A percentile compares a stretch with the other conserved stretches of the same genome.
phyloP scores from a whole-genome alignment of 1,284 basidiomycete species.

The Sanguinoderma infundibulare region DNA sequence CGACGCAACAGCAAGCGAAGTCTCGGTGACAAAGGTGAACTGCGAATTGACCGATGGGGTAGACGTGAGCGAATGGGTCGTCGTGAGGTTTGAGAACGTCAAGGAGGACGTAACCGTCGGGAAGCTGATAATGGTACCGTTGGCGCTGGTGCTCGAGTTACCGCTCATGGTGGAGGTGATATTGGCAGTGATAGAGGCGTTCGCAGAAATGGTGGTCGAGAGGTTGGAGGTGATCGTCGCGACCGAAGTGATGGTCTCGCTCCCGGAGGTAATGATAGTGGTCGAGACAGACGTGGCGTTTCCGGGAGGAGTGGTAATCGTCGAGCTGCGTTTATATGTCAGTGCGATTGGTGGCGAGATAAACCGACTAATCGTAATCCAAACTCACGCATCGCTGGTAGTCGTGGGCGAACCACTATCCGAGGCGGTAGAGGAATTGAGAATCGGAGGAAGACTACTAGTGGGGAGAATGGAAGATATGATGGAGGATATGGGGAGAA shows the following conservation, averaged over 20 bases:
- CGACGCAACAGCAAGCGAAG: slow-evolving; percentile 27
- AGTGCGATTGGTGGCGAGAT: background rate
- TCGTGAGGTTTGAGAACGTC: slow-evolving; percentile 16
- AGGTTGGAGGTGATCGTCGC: background rate
- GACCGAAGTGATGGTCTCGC: slow-evolving; percentile 4
- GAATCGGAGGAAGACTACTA: no score
- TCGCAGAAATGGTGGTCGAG: slow-evolving; percentile 4
- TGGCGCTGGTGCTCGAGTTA: slow-evolving; percentile 1
- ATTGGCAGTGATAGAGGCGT: slow-evolving; percentile 8
- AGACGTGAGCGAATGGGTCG: slow-evolving; percentile 23
- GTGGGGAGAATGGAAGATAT: no score
- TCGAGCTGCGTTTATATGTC: slow-evolving; percentile 7
- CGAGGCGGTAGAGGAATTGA: background rate
- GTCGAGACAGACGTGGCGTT: no score
- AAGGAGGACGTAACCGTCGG: slow-evolving; percentile 14
- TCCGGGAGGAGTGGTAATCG: slow-evolving; percentile 11
- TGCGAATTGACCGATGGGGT: slow-evolving; percentile 29
- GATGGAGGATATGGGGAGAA: no score
- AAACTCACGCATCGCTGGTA: slow-evolving; percentile 14
- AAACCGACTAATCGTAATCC: background rate
- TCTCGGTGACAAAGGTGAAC: slow-evolving; percentile 27
- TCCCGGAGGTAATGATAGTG: slow-evolving; percentile 7
- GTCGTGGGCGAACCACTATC: background rate
- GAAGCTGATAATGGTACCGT: slow-evolving; percentile 21
- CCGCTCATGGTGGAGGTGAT: background rate